phyloP scores from a whole-genome alignment of 139 green algal species.

The Klebsormidium nitens region DNA sequence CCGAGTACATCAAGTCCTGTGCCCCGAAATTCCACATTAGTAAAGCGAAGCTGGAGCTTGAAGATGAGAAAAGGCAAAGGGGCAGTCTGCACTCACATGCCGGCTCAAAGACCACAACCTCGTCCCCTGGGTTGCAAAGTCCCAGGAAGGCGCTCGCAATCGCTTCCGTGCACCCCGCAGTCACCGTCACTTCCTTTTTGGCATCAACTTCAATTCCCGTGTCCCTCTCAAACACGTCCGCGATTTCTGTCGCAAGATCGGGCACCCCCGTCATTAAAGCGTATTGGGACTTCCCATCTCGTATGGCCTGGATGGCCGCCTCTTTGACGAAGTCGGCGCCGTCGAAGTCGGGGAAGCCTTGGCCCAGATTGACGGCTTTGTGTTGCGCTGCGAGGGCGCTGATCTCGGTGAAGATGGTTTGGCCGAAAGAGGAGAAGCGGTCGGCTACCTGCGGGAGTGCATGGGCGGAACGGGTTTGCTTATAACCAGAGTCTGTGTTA shows the following conservation, averaged over 20 bases:
- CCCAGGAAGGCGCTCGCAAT: constrained; percentile 18
- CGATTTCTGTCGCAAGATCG: constrained; percentile 4
- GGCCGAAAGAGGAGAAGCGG: constrained; percentile 15
- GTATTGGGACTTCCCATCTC: constrained; percentile 28
- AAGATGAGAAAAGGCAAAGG: no score
- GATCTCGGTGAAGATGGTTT: constrained; percentile 32
- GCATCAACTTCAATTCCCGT: constrained; percentile 16
- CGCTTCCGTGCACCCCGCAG: constrained; percentile 29
- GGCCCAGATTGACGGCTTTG: constrained; percentile 32
- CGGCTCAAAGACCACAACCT: constrained; percentile 35
- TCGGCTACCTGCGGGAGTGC: constrained; percentile 27
- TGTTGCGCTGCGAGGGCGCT: constrained; percentile 27
- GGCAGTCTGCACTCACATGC: no score
- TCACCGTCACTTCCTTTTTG: constrained; percentile 22
- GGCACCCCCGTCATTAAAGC: constrained; percentile 17
- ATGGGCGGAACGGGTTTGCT: no score
- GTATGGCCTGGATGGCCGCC: constrained; percentile 19
- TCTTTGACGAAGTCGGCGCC: constrained; percentile 29
- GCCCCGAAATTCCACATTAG: no score
- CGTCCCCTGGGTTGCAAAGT: constrained; percentile 30
- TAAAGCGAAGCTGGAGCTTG: no score
- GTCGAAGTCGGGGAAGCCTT: constrained; percentile 40
- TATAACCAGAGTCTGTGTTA: no score
- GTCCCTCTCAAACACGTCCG: constrained; percentile 8
- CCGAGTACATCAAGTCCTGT: no score